These are phyloP conservation scores for Claviceps pusilla DNA, from an alignment of 2,329 filamentous ascomycete species.

Conservation along the genomic window DNA sequence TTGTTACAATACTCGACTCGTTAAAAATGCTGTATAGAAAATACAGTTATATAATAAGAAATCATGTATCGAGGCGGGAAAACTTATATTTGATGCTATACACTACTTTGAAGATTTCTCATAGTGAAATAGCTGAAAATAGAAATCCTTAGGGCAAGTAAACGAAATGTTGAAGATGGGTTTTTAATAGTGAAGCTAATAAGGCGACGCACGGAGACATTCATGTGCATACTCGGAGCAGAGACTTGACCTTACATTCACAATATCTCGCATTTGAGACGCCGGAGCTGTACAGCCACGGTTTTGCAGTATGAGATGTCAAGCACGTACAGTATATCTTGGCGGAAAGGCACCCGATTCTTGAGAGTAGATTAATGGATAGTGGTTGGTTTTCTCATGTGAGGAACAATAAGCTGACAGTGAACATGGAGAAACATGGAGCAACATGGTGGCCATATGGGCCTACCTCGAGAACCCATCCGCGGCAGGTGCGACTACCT, in stretches of 20 bases:
- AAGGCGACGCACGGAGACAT: neutral
- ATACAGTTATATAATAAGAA: no score
- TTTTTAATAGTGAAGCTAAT: neutral
- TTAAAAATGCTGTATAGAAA: no score
- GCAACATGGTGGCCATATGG: neutral
- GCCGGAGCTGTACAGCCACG: neutral
- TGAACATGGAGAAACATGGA: neutral
- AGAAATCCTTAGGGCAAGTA: no score
- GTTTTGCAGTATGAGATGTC: neutral
- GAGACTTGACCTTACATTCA: neutral
- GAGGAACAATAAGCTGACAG: neutral
- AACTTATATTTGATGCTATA: no score
- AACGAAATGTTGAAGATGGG: no score
- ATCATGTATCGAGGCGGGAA: no score
- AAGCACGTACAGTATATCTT: neutral
- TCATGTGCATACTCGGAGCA: neutral
- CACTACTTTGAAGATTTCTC: no score
- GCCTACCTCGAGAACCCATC: neutral
- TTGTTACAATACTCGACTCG: no score
- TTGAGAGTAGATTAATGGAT: neutral
- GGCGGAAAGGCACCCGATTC: neutral
- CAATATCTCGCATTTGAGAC: neutral
- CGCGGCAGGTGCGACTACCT: slow-evolving; percentile 4
- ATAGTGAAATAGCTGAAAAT: no score
- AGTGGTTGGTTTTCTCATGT: neutral